These are phyloP conservation scores for Jaapia argillacea DNA, from an alignment of 768 basidiomycete species.

Conservation along the genomic window DNA sequence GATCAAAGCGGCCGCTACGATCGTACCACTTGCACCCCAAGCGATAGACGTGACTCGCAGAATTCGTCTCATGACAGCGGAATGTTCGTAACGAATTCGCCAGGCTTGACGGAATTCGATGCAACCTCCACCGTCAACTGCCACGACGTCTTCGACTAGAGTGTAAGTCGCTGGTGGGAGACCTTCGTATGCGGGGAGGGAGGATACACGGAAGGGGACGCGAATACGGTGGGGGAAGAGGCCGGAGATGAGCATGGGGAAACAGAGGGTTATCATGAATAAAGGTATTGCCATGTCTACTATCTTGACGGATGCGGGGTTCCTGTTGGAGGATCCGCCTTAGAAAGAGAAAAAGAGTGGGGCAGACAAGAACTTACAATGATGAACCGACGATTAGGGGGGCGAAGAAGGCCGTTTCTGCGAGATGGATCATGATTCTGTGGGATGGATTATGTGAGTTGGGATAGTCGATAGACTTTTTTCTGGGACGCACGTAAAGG, in stretches of 20 bases:
- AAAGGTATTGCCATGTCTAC: constrained; percentile 19
- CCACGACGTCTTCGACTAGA: constrained; percentile 20
- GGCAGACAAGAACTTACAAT: constrained; percentile 11
- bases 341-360: no score
- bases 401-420: constrained; percentile 16
- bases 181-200: constrained; percentile 14
- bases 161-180: constrained; percentile 20
- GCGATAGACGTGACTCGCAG: constrained; percentile 13
- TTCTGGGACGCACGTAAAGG: constrained; percentile 14
- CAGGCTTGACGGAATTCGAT: constrained; percentile 22
- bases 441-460: background rate
- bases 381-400: constrained; percentile 21
- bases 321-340: constrained; percentile 4
- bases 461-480: background rate
- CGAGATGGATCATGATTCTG: constrained; percentile 11
- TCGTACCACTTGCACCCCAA: constrained; percentile 15
- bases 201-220: constrained; percentile 20
- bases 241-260: constrained; percentile 19
- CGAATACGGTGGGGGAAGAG: constrained; percentile 15
- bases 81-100: constrained; percentile 20
- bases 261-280: constrained; percentile 17
- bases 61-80: constrained; percentile 16
- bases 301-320: constrained; percentile 14
- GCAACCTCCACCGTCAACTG: constrained; percentile 21
- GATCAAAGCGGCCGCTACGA: constrained; percentile 13